Base-by-base conservation (phyloP, 257 asterid genomes). In the Solanum chiquidenum region DNA sequence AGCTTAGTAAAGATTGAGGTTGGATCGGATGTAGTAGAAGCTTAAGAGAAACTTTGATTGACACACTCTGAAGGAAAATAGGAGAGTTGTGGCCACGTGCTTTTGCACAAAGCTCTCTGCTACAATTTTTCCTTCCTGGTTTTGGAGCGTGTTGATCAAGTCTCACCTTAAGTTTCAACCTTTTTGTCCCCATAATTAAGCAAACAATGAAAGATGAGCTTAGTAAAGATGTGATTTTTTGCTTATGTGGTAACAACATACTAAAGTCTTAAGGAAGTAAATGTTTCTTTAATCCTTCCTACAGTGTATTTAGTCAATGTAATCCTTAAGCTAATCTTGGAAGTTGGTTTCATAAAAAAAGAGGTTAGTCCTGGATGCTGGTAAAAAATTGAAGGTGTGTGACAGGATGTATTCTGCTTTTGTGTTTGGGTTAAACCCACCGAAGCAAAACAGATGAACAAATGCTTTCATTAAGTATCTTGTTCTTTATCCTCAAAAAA, bases 41-140 rank as follows among this genome's bases (percentile, higher is more conserved):
- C 31, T 82, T 31, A 49, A 29, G 69, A 8, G 38, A 49, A 80
- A 9, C 29, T 82, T 49, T 18, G 44, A 49, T 82, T 31, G 86
- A 49, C 21, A 29, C 5, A 5, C 71, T 29, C 20, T 80, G 85
- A 12, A 40, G 42, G 42, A 82, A 44, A 49, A 52, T 82, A 46
- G 21, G 69, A 7, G 44, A 46, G 44, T 1, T 49, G 44, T 82
- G 69, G 9, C n/a, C 13, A 42, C 5, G 1, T 80, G 29, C 40
- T 44, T 9, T 46, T 4, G 13, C 68, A 29, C 20, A 79, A 12
- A 79, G 85, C 85, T 44, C 38, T 79, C 66, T 37, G 66, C 86
- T 73, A 71, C 38, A 12, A 9, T n/a, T 38, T 89, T 89, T 74
- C 88, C 64, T 75, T 86, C 77, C 82, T 84, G 79, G 71, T 87